These are phyloP conservation scores for Trichoderma guizhouense DNA, from an alignment of 2,329 filamentous ascomycete genomes.

Conservation along the genomic window DNA sequence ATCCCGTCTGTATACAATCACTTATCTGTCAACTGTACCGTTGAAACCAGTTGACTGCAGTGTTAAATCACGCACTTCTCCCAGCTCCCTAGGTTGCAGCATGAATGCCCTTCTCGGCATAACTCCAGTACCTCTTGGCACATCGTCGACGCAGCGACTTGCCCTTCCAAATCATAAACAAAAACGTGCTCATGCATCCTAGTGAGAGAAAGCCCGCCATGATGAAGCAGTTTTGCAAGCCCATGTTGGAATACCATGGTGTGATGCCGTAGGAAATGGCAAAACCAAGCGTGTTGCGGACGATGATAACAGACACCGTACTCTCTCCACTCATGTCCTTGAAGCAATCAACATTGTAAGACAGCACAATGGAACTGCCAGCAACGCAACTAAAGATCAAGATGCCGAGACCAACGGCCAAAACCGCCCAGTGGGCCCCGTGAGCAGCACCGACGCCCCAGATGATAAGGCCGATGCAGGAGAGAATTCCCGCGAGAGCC, in stretches of 20 bases:
- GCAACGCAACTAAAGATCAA: neutral
- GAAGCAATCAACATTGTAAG: neutral
- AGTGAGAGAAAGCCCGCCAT: neutral
- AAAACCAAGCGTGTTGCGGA: neutral
- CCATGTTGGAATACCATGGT: neutral
- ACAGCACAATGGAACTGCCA: neutral
- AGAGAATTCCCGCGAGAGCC: conserved; percentile 35
- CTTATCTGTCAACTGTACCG: neutral
- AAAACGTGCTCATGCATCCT: neutral
- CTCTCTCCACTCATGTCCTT: neutral
- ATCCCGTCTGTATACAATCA: neutral
- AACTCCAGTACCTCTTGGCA: neutral
- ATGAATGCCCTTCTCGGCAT: neutral
- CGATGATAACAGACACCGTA: neutral
- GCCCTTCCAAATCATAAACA: neutral
- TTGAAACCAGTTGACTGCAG: neutral
- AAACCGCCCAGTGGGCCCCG: conserved; percentile 33
- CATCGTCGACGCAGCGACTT: neutral
- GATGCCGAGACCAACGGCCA: conserved; percentile 33
- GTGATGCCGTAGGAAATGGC: neutral
- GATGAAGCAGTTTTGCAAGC: neutral
- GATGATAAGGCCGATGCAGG: conserved; percentile 41
- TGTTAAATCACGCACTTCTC: neutral
- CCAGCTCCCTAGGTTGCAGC: neutral
- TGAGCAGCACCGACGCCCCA: conserved; percentile 45